Conservation (phyloP, 768 basidiomycete genomes). For the Xerocomellus intermedius region DNA sequence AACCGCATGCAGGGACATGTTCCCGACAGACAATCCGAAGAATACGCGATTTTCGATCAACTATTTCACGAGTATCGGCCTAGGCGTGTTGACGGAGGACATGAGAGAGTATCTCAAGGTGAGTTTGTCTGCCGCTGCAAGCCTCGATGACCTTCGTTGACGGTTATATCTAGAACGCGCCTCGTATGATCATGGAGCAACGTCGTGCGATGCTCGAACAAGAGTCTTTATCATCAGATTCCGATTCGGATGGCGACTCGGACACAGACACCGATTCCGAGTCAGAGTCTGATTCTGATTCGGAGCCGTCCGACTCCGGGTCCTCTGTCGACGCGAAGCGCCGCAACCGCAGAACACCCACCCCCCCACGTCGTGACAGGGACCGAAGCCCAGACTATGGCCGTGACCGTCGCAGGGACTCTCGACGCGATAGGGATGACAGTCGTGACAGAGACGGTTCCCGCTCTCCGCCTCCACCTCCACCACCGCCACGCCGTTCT, state of each 20-base stretch:
- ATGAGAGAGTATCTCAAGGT: slow-evolving; percentile 97
- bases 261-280: slow-evolving; percentile 34
- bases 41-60: slow-evolving; percentile 96
- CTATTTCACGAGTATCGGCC: slow-evolving; percentile 93
- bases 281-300: slow-evolving; percentile 41
- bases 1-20: slow-evolving; percentile 75
- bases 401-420: slow-evolving; percentile 20
- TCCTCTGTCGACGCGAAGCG: slow-evolving; percentile 35
- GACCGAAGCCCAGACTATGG: slow-evolving; percentile 24
- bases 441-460: slow-evolving; percentile 33
- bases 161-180: slow-evolving; percentile 68
- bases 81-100: slow-evolving; percentile 89
- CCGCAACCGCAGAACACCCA: slow-evolving; percentile 29
- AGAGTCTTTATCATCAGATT: slow-evolving; percentile 46
- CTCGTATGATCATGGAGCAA: slow-evolving; percentile 90
- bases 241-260: slow-evolving; percentile 34
- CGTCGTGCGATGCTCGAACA: slow-evolving; percentile 84
- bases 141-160: neutral
- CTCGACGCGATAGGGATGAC: slow-evolving; percentile 14
- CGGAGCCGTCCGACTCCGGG: slow-evolving; percentile 38
- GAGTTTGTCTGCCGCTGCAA: slow-evolving; percentile 24
- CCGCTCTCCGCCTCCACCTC: slow-evolving; percentile 36
- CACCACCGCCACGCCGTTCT: slow-evolving; percentile 30
- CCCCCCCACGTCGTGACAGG: slow-evolving; percentile 32
- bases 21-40: slow-evolving; percentile 95